Evolutionary conservation across 176 grass and related monocot genomes (phyloP).

Genomic region (maize (Zea mays)): Zm-B73-REFERENCE-NAM-5.0 NC_050096.1:42974501-42975000

Average conservation of each 20-base stretch:
- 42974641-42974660: conserved; percentile 24
- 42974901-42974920: conserved; percentile 50
- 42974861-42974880: conserved; percentile 38
- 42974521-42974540: conserved; percentile 36
- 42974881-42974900: conserved; percentile 34
- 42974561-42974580: conserved; percentile 25
- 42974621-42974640: conserved; percentile 19
- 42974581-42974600: conserved; percentile 29
- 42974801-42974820: neutral
- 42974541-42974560: conserved; percentile 31
- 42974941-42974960: no score
- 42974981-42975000: conserved; percentile 19
- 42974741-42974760: conserved; percentile 38
- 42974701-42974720: conserved; percentile 46
- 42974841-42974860: neutral
- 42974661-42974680: conserved; percentile 31
- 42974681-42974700: conserved; percentile 19
- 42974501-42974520: conserved; percentile 27
- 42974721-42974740: conserved; percentile 38
- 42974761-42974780: conserved; percentile 42
- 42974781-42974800: neutral
- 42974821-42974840: conserved; percentile 23
- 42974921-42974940: conserved; percentile 51
- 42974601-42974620: conserved; percentile 19
- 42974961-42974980: neutral